Conservation (phyloP, 148 eudicot species). For the Silene latifolia region DNA sequence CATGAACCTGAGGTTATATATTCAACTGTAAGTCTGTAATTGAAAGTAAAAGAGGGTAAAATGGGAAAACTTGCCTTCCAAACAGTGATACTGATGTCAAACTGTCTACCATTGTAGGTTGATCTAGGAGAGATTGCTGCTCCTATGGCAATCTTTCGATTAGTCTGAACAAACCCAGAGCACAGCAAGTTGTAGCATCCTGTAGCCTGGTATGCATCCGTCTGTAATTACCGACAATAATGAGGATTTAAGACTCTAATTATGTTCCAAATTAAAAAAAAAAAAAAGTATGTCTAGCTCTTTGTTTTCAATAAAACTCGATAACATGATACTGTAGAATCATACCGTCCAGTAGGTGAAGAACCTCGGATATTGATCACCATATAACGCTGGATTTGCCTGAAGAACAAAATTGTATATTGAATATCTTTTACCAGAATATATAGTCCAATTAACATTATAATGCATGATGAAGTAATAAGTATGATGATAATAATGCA, state of each 20-base stretch:
- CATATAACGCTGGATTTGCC: conserved; percentile 92
- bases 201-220: conserved; percentile 96
- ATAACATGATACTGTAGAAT: not conserved
- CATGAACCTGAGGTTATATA: too few relatives aligned
- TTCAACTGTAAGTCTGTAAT: too few relatives aligned
- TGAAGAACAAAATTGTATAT: conserved; percentile 29
- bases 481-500: too few relatives aligned
- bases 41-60: not conserved
- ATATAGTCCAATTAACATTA: not conserved
- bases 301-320: too few relatives aligned
- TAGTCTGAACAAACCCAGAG: conserved; percentile 93
- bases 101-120: conserved; percentile 57
- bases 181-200: conserved; percentile 98
- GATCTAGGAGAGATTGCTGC: conserved; percentile 97
- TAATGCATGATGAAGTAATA: not conserved
- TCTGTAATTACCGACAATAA: conserved; percentile 31
- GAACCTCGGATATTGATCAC: conserved; percentile 85
- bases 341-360: conserved; percentile 98
- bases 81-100: conserved; percentile 79
- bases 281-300: too few relatives aligned
- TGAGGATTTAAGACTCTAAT: too few relatives aligned
- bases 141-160: conserved; percentile 80
- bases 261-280: too few relatives aligned
- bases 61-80: conserved; percentile 68
- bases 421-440: not conserved